These are phyloP conservation scores for Talaromyces sp. DNA, from an alignment of 2,329 filamentous ascomycete species.

Conservation along the genomic window DNA sequence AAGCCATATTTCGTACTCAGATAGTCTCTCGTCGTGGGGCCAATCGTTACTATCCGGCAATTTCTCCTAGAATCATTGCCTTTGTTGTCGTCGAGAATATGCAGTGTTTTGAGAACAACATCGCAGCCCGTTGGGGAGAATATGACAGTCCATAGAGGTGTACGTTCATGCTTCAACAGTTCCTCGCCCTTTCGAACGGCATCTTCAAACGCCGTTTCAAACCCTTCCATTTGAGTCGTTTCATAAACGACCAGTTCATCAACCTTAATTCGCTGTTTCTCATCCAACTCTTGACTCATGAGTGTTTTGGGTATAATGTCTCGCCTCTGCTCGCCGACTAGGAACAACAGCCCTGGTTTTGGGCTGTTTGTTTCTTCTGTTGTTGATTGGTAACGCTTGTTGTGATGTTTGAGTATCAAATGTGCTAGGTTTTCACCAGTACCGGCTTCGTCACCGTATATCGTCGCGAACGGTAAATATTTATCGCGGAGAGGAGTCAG, in stretches of 20 bases:
- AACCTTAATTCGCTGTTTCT: constrained; percentile 56
- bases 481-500: constrained; percentile 49
- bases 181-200: constrained; percentile 42
- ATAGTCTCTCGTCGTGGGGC: constrained; percentile 81
- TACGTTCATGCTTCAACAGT: neutral
- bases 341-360: constrained; percentile 66
- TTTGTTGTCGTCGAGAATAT: constrained; percentile 31
- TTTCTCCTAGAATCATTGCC: neutral
- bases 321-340: constrained; percentile 82
- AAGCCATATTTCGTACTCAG: constrained; percentile 46
- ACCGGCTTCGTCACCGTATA: constrained; percentile 76
- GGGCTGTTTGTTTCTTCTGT: constrained; percentile 17
- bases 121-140: constrained; percentile 60
- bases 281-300: constrained; percentile 51
- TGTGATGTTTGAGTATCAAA: constrained; percentile 76
- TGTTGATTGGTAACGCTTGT: constrained; percentile 28
- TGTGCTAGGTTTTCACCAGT: constrained; percentile 74
- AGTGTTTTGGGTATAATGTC: constrained; percentile 85
- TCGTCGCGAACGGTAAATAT: constrained; percentile 48
- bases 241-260: constrained; percentile 82
- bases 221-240: constrained; percentile 75
- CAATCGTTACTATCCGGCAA: constrained; percentile 73
- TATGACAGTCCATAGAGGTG: constrained; percentile 37
- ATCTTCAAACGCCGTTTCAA: constrained; percentile 60
- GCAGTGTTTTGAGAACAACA: constrained; percentile 53